Evolutionary conservation across 768 basidiomycete species (phyloP), one percentile per base, ranked within the genome.

Genomic region (Mycena crocata): DNA sequence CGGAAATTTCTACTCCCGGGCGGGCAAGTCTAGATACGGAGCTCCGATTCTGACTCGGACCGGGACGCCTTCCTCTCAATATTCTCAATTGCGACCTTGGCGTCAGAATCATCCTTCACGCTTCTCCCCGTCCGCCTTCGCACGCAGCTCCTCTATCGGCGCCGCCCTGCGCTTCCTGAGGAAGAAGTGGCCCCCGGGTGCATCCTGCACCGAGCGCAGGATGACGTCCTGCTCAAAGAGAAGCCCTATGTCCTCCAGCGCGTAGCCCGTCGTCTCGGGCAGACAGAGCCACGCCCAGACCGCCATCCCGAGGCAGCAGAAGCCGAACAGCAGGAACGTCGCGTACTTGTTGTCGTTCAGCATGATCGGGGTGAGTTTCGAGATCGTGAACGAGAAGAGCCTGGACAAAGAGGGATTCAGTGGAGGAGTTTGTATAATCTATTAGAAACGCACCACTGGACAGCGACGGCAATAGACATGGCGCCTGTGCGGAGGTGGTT

Each of bases 261-360:
- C 80, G 60, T 79, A 77, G 31, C 83, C 83, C 21, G 74, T 76
- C n/a, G 84, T 86, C 73, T 86, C 85, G 2, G 85, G 85, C 15
- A 85, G 74, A 68, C 78, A 79, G 54, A 82, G 63, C 72, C 83
- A 83, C 37, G 83, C 75, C 84, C 83, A 86, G 9, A 74, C 57
- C 45, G 79, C 72, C 78, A 84, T 82, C 61, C 81, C 57, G 28
- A 83, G 19, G 67, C 83, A 84, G 67, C 77, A 81, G 50, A 79
- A 66, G 5, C 83, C 82, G 52, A 84, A 84, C 34, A 83, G 50
- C 1, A 84, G 74, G 71, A 83, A 84, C 23, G 82, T 84, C 28
- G 81, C 81, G 51, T 80, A 80, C 3, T 67, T 76, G 32, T 81
- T 76, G 23, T 64, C 69, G 55, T 75, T 72, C 37, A 80, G 74